These are phyloP conservation scores for Termitomyces sp. DNA, from an alignment of 768 basidiomycete species.

Conservation along the genomic window DNA sequence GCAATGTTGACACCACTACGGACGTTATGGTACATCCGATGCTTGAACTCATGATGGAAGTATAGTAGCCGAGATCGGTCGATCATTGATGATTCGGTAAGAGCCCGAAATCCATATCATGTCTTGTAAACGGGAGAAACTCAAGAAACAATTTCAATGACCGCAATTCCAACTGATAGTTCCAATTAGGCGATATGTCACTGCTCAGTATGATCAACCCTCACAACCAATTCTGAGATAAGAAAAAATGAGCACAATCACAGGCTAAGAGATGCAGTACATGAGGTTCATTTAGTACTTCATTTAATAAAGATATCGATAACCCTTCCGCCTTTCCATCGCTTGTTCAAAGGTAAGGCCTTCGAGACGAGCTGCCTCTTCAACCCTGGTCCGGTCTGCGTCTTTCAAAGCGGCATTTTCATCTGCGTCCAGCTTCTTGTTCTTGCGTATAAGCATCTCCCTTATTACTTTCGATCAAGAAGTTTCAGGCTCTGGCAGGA, in stretches of 20 bases:
- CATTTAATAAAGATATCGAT: constrained; percentile 55
- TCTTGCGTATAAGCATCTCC: constrained; percentile 50
- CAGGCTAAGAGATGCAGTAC: not conserved
- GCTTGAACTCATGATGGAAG: not conserved
- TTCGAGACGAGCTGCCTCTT: constrained; percentile 58
- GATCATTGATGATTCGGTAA: too few species aligned
- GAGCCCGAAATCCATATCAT: not conserved
- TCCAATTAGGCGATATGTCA: not conserved
- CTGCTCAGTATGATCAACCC: not conserved
- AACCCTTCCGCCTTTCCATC: constrained; percentile 52
- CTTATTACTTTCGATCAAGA: constrained; percentile 32
- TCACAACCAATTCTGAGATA: not conserved
- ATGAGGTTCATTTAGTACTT: not conserved
- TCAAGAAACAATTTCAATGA: not conserved
- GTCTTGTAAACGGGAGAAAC: not conserved
- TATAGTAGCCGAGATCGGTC: not conserved
- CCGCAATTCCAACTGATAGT: not conserved
- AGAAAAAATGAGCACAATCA: not conserved
- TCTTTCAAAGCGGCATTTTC: constrained; percentile 44
- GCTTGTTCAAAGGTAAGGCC: constrained; percentile 62
- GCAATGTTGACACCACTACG: not conserved
- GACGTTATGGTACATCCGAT: not conserved
- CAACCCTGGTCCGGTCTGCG: constrained; percentile 48
- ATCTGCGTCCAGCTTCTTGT: constrained; percentile 47
- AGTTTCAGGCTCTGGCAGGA: not conserved